A percentile compares a stretch with the other conserved stretches of the same genome.
Conservation (phyloP, 306 rosid species). For the Calophaca sinica region DNA sequence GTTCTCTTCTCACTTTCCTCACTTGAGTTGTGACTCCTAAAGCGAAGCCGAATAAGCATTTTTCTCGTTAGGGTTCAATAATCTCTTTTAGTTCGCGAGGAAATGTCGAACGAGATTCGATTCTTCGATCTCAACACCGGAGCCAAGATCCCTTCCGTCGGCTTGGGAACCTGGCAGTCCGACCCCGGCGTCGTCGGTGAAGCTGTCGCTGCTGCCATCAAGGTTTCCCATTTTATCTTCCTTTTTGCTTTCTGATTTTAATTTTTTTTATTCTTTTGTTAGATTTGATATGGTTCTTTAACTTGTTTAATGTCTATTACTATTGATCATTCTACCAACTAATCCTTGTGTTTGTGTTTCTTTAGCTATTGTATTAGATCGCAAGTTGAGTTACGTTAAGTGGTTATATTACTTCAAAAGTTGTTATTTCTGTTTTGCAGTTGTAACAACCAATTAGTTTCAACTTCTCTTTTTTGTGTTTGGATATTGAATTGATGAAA, state of each 20-base stretch:
- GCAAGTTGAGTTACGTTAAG: background rate
- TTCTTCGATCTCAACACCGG: slow-evolving; percentile 76
- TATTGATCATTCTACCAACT: background rate
- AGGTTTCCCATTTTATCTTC: slow-evolving; percentile 44
- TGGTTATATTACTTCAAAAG: background rate
- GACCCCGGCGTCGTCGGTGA: slow-evolving; percentile 71
- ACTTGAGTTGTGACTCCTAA: no score
- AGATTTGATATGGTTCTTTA: background rate
- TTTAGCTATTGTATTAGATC: background rate
- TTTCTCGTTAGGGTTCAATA: background rate
- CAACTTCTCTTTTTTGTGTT: background rate
- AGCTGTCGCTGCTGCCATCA: slow-evolving; percentile 70
- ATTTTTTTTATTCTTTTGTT: background rate
- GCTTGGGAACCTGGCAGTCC: slow-evolving; percentile 88
- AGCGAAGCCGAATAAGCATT: background rate
- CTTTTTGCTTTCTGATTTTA: no score
- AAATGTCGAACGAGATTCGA: slow-evolving; percentile 49
- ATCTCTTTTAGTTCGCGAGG: background rate
- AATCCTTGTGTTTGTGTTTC: background rate
- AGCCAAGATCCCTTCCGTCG: slow-evolving; percentile 81
- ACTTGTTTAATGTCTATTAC: background rate
- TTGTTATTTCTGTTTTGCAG: background rate
- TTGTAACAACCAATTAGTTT: slow-evolving; percentile 22
- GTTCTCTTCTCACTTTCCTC: no score
- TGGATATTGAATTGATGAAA: background rate